phyloP scores from a whole-genome alignment of 1,284 basidiomycete genomes.

The Meripilus lineatus region DNA sequence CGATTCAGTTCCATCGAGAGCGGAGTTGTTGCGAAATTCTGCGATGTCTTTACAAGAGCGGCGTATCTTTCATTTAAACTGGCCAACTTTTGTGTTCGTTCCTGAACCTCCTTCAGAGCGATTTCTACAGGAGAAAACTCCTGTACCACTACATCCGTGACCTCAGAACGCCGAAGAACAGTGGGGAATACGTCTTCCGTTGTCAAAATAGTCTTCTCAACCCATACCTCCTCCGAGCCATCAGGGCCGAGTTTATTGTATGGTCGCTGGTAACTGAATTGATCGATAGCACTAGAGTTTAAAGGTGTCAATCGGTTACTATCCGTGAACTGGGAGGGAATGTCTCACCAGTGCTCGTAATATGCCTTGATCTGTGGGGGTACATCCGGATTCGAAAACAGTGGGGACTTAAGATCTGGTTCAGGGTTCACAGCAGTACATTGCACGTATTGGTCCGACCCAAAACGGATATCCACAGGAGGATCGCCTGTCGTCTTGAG shows the following conservation, averaged over 20 bases:
- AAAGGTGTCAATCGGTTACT: not conserved
- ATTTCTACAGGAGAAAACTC: slow-evolving; percentile 88
- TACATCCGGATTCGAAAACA: slow-evolving; percentile 86
- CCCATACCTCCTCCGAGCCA: slow-evolving; percentile 75
- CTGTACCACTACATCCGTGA: slow-evolving; percentile 68
- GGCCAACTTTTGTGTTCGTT: slow-evolving; percentile 72
- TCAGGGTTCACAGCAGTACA: slow-evolving; percentile 85
- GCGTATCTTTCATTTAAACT: slow-evolving; percentile 70
- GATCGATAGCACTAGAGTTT: slow-evolving; percentile 61
- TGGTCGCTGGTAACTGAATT: slow-evolving; percentile 78
- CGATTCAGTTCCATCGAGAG: slow-evolving; percentile 87
- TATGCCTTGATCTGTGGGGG: slow-evolving; percentile 78
- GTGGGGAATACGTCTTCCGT: slow-evolving; percentile 92
- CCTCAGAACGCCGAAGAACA: slow-evolving; percentile 86
- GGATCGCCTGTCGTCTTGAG: slow-evolving; percentile 76
- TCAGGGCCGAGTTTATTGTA: slow-evolving; percentile 57
- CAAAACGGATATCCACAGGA: slow-evolving; percentile 74
- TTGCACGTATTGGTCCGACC: slow-evolving; percentile 84
- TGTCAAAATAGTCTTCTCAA: slow-evolving; percentile 83
- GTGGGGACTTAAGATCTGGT: slow-evolving; percentile 71
- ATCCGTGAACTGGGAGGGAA: slow-evolving; percentile 12
- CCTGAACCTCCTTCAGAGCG: slow-evolving; percentile 77
- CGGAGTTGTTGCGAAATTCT: slow-evolving; percentile 74
- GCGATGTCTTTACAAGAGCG: slow-evolving; percentile 70
- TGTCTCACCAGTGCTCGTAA: slow-evolving; percentile 75